Evolutionary conservation across 225 moss, liverwort and hornwort species (phyloP).

Genomic region (Neckera pumila): DNA sequence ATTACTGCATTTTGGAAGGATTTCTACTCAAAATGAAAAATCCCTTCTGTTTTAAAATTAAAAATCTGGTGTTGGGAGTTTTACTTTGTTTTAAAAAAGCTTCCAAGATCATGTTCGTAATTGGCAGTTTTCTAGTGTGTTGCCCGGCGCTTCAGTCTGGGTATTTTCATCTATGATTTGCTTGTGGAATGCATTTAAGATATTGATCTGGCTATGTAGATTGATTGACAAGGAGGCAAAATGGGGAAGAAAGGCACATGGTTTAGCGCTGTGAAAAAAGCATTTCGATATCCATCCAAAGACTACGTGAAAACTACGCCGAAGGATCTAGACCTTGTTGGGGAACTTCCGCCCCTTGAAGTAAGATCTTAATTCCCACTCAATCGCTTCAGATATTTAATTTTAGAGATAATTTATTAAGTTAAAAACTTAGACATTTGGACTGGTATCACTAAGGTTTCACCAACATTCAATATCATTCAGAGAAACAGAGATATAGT

Average conservation of each 20-base stretch:
- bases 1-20: background rate
- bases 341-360: conserved; percentile 30
- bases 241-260: conserved; percentile 48
- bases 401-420: background rate
- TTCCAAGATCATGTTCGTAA: background rate
- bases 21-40: background rate
- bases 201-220: background rate
- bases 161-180: background rate
- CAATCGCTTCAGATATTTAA: background rate
- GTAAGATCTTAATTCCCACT: conserved; percentile 1
- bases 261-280: conserved; percentile 48
- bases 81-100: background rate
- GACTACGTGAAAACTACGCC: conserved; percentile 35
- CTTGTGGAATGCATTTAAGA: background rate
- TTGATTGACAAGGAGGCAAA: background rate
- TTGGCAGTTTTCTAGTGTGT: background rate
- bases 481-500: background rate
- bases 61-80: background rate
- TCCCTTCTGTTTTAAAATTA: background rate
- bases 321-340: conserved; percentile 40
- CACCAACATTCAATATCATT: background rate
- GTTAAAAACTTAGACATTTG: background rate
- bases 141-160: background rate
- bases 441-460: background rate
- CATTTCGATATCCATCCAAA: conserved; percentile 47